Evolutionary conservation across 2,329 filamentous ascomycete genomes (phyloP).

Genomic region (Talaromyces sp.): DNA sequence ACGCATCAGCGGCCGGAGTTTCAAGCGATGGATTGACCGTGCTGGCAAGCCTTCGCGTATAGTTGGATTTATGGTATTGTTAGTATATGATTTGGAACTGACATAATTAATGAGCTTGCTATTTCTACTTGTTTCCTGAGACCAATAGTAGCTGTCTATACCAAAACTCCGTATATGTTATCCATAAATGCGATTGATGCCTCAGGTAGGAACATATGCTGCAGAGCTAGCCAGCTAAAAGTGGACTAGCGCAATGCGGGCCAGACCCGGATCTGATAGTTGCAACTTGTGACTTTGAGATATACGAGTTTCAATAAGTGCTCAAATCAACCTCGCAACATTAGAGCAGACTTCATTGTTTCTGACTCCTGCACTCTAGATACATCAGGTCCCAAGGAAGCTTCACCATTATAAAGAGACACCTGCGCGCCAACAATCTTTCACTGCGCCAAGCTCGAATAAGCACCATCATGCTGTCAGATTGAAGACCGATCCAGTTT

Average conservation of each 20-base stretch:
- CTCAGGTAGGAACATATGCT: not conserved
- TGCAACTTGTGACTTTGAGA: not conserved
- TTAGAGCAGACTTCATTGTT: not conserved
- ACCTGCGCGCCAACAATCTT: not conserved
- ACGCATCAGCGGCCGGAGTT: conserved; percentile 16
- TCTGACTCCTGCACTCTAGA: not conserved
- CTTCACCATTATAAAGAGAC: not conserved
- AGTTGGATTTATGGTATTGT: conserved; percentile 2
- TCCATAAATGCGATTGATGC: not conserved
- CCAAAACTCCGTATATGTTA: no score
- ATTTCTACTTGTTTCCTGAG: not conserved
- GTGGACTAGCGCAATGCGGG: not conserved
- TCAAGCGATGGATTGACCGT: conserved; percentile 7
- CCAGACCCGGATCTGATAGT: not conserved
- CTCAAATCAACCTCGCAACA: not conserved
- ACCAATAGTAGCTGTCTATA: not conserved
- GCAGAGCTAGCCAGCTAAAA: not conserved
- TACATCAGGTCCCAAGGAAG: not conserved
- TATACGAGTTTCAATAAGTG: not conserved
- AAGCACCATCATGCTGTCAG: conserved; percentile 4
- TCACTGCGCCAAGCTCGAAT: not conserved
- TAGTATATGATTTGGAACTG: not conserved
- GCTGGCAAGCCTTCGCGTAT: conserved; percentile 8
- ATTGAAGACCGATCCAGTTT: not conserved
- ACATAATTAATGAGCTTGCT: not conserved